phyloP scores from a whole-genome alignment of 768 basidiomycete species.

The Termitomyces sp. region DNA sequence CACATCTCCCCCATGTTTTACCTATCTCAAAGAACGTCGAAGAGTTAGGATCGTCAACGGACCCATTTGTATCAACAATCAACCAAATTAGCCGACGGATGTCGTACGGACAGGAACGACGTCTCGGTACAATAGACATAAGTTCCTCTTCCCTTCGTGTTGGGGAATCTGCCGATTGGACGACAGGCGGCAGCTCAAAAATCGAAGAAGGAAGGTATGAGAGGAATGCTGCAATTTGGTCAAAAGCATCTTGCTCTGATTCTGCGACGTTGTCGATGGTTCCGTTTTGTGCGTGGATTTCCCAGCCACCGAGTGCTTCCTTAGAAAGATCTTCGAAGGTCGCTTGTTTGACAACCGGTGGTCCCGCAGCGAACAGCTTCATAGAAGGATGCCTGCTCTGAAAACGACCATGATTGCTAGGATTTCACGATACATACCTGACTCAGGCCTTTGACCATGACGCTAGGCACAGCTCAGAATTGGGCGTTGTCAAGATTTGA shows the following conservation, averaged over 20 bases:
- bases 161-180: conserved; percentile 16
- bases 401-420: neutral
- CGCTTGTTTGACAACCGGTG: conserved; percentile 13
- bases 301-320: conserved; percentile 12
- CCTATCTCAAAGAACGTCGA: conserved; percentile 33
- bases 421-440: conserved; percentile 10
- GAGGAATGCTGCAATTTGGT: conserved; percentile 28
- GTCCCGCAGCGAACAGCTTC: conserved; percentile 11
- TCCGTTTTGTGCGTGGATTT: conserved; percentile 4
- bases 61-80: conserved; percentile 23
- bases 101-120: conserved; percentile 29
- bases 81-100: conserved; percentile 28
- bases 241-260: conserved; percentile 28
- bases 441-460: conserved; percentile 36
- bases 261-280: conserved; percentile 16
- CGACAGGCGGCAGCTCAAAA: conserved; percentile 27
- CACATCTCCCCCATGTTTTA: conserved; percentile 28
- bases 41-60: conserved; percentile 6
- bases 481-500: neutral
- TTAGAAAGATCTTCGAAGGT: conserved; percentile 15
- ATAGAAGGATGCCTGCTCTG: neutral
- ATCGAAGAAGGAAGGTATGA: conserved; percentile 37
- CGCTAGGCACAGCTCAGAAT: conserved; percentile 15
- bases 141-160: conserved; percentile 29
- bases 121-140: conserved; percentile 29